Conservation (phyloP, 2,329 filamentous ascomycete genomes). For the Ceratocystis smalleyi region DNA sequence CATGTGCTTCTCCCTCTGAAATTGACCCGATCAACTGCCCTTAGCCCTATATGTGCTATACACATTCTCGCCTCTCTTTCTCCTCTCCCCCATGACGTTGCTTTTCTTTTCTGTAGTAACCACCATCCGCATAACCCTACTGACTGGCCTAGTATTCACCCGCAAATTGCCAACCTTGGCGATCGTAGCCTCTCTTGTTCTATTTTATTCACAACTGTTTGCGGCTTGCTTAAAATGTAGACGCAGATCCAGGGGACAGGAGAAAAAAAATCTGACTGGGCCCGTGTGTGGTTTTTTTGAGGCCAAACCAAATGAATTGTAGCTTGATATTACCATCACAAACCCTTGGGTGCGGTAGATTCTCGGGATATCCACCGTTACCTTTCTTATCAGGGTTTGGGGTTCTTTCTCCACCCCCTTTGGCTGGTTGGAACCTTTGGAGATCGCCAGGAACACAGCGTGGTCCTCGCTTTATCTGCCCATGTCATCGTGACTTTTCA, state of each 20-base stretch:
- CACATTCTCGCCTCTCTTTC: not conserved
- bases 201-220: not conserved
- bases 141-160: too few relatives aligned
- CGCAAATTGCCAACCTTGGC: not conserved
- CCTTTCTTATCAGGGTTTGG: not conserved
- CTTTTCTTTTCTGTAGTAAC: not conserved
- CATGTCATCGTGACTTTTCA: not conserved
- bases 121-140: not conserved
- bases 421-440: not conserved
- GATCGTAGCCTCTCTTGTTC: not conserved
- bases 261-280: not conserved
- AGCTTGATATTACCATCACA: not conserved
- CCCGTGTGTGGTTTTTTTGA: constrained; percentile 3
- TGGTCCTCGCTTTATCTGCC: constrained; percentile 1
- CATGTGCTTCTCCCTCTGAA: not conserved
- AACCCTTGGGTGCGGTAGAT: not conserved
- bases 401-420: not conserved
- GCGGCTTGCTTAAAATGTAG: not conserved
- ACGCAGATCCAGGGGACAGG: not conserved
- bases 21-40: not conserved
- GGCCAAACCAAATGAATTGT: not conserved
- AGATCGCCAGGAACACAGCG: not conserved
- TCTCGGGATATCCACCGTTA: not conserved
- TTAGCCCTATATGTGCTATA: not conserved
- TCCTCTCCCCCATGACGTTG: not conserved